Evolutionary conservation across 2,329 filamentous ascomycete genomes (phyloP).

Genomic region (Aspergillus chevalieri): DNA sequence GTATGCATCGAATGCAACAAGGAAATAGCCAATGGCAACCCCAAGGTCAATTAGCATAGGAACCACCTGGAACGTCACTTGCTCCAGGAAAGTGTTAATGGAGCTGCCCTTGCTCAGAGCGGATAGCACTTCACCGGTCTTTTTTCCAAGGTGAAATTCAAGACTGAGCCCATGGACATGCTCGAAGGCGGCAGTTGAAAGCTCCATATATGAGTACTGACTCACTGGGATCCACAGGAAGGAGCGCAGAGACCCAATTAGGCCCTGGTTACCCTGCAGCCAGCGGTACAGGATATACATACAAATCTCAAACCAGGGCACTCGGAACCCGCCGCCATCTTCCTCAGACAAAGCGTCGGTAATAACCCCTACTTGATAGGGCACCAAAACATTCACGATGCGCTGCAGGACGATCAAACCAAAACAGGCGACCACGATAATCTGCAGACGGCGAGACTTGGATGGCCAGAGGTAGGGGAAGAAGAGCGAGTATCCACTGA

Average conservation of each 20-base stretch:
- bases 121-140: constrained; percentile 91
- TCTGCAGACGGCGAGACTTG: constrained; percentile 67
- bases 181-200: constrained; percentile 93
- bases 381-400: constrained; percentile 78
- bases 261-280: constrained; percentile 80
- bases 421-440: constrained; percentile 78
- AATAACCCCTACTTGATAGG: constrained; percentile 71
- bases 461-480: constrained; percentile 96
- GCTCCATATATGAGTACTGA: constrained; percentile 90
- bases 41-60: constrained; percentile 90
- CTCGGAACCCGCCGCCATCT: constrained; percentile 43
- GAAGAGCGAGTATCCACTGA: constrained; percentile 85
- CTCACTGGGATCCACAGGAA: constrained; percentile 94
- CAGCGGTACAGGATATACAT: constrained; percentile 73
- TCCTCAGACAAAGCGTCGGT: constrained; percentile 64
- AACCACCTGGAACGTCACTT: constrained; percentile 90
- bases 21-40: constrained; percentile 77
- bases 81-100: constrained; percentile 94
- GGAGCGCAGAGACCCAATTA: constrained; percentile 75
- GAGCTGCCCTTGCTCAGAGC: constrained; percentile 93
- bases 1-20: constrained; percentile 72
- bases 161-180: constrained; percentile 93
- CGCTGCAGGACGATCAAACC: constrained; percentile 72
- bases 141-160: constrained; percentile 94
- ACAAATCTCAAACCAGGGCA: constrained; percentile 69